Base-by-base conservation (phyloP, 179 eudicot species). In the Pouteria campechiana region DNA sequence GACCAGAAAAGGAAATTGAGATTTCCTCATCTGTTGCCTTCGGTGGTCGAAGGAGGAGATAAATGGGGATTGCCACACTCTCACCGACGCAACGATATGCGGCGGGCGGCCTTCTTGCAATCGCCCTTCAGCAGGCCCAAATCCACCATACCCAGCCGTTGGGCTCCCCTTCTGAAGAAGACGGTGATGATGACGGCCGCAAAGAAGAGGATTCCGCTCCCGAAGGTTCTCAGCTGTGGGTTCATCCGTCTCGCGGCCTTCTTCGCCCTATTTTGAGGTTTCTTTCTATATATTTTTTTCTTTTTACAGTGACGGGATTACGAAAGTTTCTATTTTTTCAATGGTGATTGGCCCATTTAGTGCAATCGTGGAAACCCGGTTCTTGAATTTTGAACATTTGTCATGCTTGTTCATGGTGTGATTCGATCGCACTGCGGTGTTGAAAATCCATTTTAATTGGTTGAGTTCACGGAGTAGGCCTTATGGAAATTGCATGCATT, bases 231-330 rank as follows among this genome's bases (percentile, higher is more conserved):
- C 52, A 55, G n/a, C 85, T 75, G 19, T 89, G 97, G 95, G 76
- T 76, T 25, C 59, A 85, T 48, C 58, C 59, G 0, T 54, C 72
- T 6, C 54, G 78, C 38, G 69, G 50, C 41, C 75, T 90, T 23
- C 90, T 90, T 49, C 98, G 81, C 37, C 95, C 95, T 25, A 42
- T 90, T 47, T 75, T 90, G 76, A 68, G 74, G 93, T 78, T 17
- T 17, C 13, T 30, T 44, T 12, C 18, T 22, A 7, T 13, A 4
- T 36, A 6, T 17, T 2, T 25, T 1, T 34, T 3, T 25, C 4
- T 46, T 3, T 7, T 9, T 37, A 18, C 12, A 5, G 10, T n/a
- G n/a, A n/a, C n/a, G n/a, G n/a, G n/a, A n/a, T n/a, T n/a, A n/a
- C n/a, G n/a, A n/a, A n/a, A n/a, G n/a, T n/a, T n/a, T n/a, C n/a